Conservation (phyloP, 2,329 filamentous ascomycete genomes). For the Ceratocystis cacaofunesta region DNA sequence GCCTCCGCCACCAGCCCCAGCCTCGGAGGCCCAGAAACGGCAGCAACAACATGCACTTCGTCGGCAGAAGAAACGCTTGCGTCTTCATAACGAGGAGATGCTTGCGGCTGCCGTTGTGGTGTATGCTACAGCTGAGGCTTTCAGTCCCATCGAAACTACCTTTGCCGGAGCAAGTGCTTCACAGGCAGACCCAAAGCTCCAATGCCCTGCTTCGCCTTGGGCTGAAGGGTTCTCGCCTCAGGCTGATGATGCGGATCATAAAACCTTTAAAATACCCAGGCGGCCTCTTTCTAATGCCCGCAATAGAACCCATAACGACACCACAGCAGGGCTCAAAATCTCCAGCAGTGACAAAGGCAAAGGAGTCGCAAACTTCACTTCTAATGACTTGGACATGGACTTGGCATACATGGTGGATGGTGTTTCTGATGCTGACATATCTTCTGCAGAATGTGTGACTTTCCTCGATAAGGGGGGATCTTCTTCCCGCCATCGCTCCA, state of each 20-base stretch:
- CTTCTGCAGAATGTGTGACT: constrained; percentile 14
- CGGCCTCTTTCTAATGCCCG: background rate
- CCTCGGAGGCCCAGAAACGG: constrained; percentile 22
- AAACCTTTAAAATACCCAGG: background rate
- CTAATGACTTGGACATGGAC: constrained; percentile 9
- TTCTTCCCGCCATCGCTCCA: constrained; percentile 2
- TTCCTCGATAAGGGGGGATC: constrained; percentile 1
- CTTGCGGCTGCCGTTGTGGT: constrained; percentile 40
- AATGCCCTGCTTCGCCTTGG: constrained; percentile 16
- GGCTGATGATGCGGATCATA: constrained; percentile 1
- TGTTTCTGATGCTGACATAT: constrained; percentile 15
- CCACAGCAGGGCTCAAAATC: constrained; percentile 3
- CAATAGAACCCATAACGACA: background rate
- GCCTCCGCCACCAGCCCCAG: constrained; percentile 22
- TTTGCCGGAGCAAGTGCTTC: background rate
- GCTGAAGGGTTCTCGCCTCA: constrained; percentile 13
- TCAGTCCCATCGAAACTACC: constrained; percentile 28
- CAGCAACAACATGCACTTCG: constrained; percentile 30
- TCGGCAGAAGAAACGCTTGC: constrained; percentile 31
- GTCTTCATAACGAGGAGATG: constrained; percentile 36
- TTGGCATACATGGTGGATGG: constrained; percentile 6
- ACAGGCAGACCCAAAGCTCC: background rate
- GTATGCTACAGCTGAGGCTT: constrained; percentile 35
- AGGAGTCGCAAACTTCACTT: background rate
- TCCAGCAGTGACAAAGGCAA: background rate